Base-by-base conservation (phyloP, 805 yeast species). In the Teunomyces aglyptinius region DNA sequence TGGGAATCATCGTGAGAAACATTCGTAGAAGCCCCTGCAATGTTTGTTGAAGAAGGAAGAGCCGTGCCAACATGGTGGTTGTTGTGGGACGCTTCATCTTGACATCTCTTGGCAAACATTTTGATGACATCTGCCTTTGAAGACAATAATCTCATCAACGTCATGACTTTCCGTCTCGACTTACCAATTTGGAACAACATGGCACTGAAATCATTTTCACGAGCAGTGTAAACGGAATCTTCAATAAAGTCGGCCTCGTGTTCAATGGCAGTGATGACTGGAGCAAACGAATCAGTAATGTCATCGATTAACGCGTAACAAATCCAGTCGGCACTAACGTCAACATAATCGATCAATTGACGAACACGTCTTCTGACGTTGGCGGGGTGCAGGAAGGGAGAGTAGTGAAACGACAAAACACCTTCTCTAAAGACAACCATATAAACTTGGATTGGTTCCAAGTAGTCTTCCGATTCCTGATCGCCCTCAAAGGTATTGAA, bases 401-500 rank as follows among this genome's bases (percentile, higher is more conserved):
- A 54, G 32, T 59, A 61, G 51, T 61, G 66, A 56, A 61, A 61
- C 7, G 65, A 55, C 36, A 61, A 52, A 10, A 61, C 57, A 13
- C 66, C 66, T 16, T 61, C 64, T n/a, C 60, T 44, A 49, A 61
- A 61, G 3, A 61, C 63, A 24, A 61, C 66, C 40, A 61, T 57
- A 47, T 61, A 61, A 19, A 61, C 58, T 22, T 61, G 52, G 45
- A 61, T 60, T n/a, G 66, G 65, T 48, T 61, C 66, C 59, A 61
- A 59, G 50, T 57, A 61, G 45, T 61, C 65, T 45, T 61, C 66
- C 8, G 63, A 57, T 46, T 61, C 66, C 47, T 51, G 49, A 54
- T 92, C 96, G 19, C 86, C 83, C 61, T 90, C 97, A 68, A 94
- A 94, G 3, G 98, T 88, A 65, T 94, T 97, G 80, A 94, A 94